phyloP scores from a whole-genome alignment of 2,329 filamentous ascomycete genomes.

The Beauveria australis region DNA sequence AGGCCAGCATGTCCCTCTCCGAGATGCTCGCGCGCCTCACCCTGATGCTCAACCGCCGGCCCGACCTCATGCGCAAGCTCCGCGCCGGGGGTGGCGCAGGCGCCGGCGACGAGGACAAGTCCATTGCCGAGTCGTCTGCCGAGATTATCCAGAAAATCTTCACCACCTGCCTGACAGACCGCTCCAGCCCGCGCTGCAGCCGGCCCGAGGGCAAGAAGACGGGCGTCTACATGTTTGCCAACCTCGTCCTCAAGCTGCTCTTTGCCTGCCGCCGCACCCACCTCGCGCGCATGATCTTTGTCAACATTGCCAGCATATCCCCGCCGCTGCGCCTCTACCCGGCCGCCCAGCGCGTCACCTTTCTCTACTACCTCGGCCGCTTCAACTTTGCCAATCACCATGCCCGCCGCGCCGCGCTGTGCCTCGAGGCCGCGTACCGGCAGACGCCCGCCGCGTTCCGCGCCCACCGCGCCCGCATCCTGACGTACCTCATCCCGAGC shows the following conservation, averaged over 20 bases:
- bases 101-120: conserved; percentile 54
- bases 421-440: conserved; percentile 70
- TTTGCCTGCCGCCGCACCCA: conserved; percentile 82
- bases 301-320: conserved; percentile 75
- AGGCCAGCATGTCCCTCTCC: conserved; percentile 75
- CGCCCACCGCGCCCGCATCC: conserved; percentile 68
- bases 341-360: conserved; percentile 79
- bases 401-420: conserved; percentile 67
- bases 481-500: conserved; percentile 73
- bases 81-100: conserved; percentile 41
- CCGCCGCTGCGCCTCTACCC: conserved; percentile 77
- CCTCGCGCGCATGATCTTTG: conserved; percentile 80
- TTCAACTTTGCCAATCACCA: conserved; percentile 82
- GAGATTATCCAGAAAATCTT: conserved; percentile 88
- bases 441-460: conserved; percentile 55
- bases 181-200: conserved; percentile 52
- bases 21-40: conserved; percentile 74
- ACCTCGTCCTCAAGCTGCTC: conserved; percentile 79
- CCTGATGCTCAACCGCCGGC: conserved; percentile 72
- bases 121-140: conserved; percentile 77
- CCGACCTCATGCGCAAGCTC: conserved; percentile 66
- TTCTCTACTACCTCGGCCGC: conserved; percentile 87
- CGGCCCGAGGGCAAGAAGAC: conserved; percentile 75
- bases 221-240: conserved; percentile 87
- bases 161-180: conserved; percentile 79